Conservation (phyloP, 2,329 filamentous ascomycete species). For the Blastomyces percursus region DNA sequence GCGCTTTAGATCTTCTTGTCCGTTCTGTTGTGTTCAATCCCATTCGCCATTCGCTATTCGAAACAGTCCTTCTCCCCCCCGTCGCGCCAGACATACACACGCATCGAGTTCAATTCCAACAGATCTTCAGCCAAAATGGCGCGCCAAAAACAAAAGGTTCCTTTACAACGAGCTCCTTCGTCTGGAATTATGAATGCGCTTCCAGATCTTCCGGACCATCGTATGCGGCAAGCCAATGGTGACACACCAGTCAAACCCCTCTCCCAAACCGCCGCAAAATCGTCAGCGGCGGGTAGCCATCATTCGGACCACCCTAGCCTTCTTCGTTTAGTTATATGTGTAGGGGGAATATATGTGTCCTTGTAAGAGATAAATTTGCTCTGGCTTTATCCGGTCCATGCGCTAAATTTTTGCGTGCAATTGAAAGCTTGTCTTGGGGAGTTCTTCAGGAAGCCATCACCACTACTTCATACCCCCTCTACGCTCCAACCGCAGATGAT, state of each 20-base stretch:
- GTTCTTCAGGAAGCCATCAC: constrained; percentile 96
- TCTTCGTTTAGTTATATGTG: constrained; percentile 69
- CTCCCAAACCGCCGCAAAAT: constrained; percentile 15
- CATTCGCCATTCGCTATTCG: neutral
- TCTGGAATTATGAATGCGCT: constrained; percentile 49
- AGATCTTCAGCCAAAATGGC: constrained; percentile 44
- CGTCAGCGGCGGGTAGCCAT: constrained; percentile 18
- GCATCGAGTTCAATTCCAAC: neutral
- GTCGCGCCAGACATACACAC: neutral
- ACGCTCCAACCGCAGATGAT: constrained; percentile 36
- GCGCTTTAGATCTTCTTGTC: constrained; percentile 5
- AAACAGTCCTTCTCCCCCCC: too few relatives aligned
- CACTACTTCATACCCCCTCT: constrained; percentile 69
- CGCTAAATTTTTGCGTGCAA: constrained; percentile 11
- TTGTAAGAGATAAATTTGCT: constrained; percentile 51
- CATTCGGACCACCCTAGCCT: constrained; percentile 45
- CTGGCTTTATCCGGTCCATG: neutral
- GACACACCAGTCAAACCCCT: constrained; percentile 13
- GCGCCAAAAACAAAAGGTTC: constrained; percentile 56
- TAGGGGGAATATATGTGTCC: constrained; percentile 91
- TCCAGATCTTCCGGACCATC: constrained; percentile 23
- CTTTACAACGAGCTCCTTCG: constrained; percentile 54
- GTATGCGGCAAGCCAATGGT: constrained; percentile 24
- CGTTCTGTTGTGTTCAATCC: constrained; percentile 9
- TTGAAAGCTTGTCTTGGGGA: constrained; percentile 73